Evolutionary conservation across 768 basidiomycete species (phyloP), one percentile per base, ranked within the genome.

Genomic region (Myochromella boudieri): DNA sequence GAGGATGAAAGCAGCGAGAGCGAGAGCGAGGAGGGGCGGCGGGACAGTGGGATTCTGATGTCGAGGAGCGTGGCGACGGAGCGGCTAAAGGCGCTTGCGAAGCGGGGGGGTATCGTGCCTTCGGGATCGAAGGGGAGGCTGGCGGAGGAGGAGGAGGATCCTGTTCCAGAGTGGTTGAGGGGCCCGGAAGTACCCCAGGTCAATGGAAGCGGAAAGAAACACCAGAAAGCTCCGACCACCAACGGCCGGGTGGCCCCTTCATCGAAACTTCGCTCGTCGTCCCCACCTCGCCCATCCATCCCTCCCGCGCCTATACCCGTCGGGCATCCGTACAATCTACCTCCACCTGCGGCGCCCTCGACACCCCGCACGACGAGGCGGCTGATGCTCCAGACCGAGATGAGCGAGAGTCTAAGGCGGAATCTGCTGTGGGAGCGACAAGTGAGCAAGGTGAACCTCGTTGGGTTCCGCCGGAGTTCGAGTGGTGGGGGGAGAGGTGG

Each of bases 341-440:
- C 89, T 0, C 72, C 77, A 3, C 69, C 78, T 25, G 68, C 74
- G 0, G 69, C 79, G 14, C 88, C 89, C 2, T 85, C 86, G 54
- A 91, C 90, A 1, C 93, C 93, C 0, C 82, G 87, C 27, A 91
- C 93, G 33, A 93, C 91, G 2, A 78, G 93, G 2, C 74, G 89
- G 40, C 76, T 80, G 54, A 95, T 95, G 89, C 73, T 95, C 37
- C 75, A 83, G 45, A 86, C 84, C 3, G 93, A 95, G 65, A 71
- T 95, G 60, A 85, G 87, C 25, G 93, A 95, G 66, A 87, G 84
- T 48, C 67, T 95, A 52, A 74, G 93, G 17, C 72, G 86, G 37
- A 88, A 93, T 56, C 61, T 94, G 46, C 66, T 94, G 4, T 91
- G 90, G 90, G 88, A 85, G 55, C 75, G 86, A 11, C 83, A 86